Conservation (phyloP, 163 green algal genomes). For the Scenedesmus sp. region DNA sequence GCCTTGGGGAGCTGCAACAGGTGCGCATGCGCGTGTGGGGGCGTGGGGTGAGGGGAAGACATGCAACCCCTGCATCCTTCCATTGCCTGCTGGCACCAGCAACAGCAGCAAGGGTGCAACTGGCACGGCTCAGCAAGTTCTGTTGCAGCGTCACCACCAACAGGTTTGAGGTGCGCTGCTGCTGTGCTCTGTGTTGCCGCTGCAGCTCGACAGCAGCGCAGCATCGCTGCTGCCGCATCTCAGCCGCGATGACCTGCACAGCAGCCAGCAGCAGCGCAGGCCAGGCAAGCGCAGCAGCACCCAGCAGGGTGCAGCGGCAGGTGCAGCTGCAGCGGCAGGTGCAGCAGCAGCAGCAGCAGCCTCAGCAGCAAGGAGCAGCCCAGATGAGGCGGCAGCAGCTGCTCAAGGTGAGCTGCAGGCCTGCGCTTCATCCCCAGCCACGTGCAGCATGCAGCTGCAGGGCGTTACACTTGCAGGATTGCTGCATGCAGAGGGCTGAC, state of each 20-base stretch:
- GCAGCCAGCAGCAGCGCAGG: constrained; percentile 21
- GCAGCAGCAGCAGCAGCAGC: constrained; percentile 1
- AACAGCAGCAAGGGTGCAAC: not conserved
- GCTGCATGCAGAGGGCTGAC: not conserved
- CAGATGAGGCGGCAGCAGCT: not conserved
- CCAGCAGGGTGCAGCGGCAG: no score
- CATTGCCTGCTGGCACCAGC: not conserved
- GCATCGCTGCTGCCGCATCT: constrained; percentile 34
- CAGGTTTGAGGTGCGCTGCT: not conserved
- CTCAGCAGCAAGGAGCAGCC: not conserved
- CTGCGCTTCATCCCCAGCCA: no score
- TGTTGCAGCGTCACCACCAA: not conserved
- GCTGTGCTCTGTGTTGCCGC: not conserved
- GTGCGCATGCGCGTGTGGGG: not conserved
- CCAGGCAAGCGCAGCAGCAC: not conserved
- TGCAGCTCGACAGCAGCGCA: constrained; percentile 33
- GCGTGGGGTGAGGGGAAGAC: not conserved
- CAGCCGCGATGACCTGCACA: constrained; percentile 31
- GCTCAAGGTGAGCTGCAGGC: not conserved
- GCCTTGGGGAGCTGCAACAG: constrained; percentile 38
- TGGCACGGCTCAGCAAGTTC: no score
- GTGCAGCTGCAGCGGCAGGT: not conserved
- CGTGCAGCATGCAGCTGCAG: not conserved
- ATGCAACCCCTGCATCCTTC: not conserved
- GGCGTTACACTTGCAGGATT: not conserved